Base-by-base conservation (phyloP, 106 monocot species). In the Agapanthus africanus region DNA sequence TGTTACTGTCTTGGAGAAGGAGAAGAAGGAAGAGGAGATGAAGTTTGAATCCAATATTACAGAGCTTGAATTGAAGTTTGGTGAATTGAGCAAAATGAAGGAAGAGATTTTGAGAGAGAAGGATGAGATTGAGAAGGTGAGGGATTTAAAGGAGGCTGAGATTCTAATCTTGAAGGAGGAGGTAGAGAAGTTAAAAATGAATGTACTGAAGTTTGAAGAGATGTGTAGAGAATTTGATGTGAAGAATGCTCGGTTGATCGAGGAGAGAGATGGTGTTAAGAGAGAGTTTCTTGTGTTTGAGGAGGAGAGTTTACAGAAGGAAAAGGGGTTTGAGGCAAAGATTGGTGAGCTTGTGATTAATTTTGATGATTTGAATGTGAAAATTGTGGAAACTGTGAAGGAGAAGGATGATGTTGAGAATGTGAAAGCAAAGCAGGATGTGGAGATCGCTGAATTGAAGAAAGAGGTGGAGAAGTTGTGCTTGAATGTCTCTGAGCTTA, bases 131-230 rank as follows among this genome's bases (percentile, higher is more conserved):
- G 40, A 68, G 25, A 40, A 68, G 39, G 42, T 34, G 28, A 56
- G 4, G 33, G 27, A 21, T 42, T 3, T 11, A 38, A 13, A 59
- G 15, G 54, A 54, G 46, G 59, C 5, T 59, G 54, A 67, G 32
- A 75, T 57, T 41, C 44, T 59, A 25, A 37, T 54, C 19, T 54
- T 70, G 70, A 54, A 70, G 70, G 37, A 37, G 11, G 54, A 35
- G 15, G 67, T 15, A 7, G 47, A 46, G n/a, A 46, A 42, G 28
- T 15, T 68, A 15, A n/a, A 25, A 18, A 7, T 19, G 47, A 47
- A 33, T 32, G 30, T 68, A 2, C 6, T 49, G 5, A 13, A 10
- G 33, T 39, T 49, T 32, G 46, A 68, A 27, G 31, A 32, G 67
- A 18, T 9, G 16, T 7, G 40, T 26, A 18, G 23, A 28, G 40